Conservation (phyloP, 257 asterid species). For the Eustoma russellianum region DNA sequence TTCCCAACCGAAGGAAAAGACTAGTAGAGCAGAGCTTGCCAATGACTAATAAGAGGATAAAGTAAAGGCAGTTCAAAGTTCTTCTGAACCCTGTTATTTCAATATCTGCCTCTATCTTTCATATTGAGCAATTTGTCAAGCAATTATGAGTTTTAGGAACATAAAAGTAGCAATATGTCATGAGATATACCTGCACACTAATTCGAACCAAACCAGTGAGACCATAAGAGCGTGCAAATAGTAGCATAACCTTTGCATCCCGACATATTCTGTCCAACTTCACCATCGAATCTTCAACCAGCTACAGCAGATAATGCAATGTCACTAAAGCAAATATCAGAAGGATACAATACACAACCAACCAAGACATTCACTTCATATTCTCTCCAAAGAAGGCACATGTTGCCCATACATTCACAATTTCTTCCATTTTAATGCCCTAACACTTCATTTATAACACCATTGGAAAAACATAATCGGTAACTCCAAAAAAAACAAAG, state of each 20-base stretch:
- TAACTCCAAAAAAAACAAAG: no score
- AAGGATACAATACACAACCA: neutral
- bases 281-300: conserved; percentile 80
- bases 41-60: no score
- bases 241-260: conserved; percentile 62
- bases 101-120: neutral
- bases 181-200: conserved; percentile 62
- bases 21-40: no score
- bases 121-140: neutral
- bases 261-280: conserved; percentile 88
- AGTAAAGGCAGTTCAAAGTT: no score
- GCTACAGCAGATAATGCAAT: conserved; percentile 30
- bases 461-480: no score
- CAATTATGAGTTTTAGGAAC: neutral
- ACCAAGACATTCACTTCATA: neutral
- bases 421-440: neutral
- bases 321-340: no score
- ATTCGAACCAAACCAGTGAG: conserved; percentile 85
- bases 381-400: neutral
- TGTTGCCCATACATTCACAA: neutral
- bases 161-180: neutral
- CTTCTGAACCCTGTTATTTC: no score
- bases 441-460: neutral
- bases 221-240: conserved; percentile 96
- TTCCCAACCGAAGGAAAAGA: no score